phyloP scores from a whole-genome alignment of 2,329 filamentous ascomycete species.

The Geosmithia putterillii region DNA sequence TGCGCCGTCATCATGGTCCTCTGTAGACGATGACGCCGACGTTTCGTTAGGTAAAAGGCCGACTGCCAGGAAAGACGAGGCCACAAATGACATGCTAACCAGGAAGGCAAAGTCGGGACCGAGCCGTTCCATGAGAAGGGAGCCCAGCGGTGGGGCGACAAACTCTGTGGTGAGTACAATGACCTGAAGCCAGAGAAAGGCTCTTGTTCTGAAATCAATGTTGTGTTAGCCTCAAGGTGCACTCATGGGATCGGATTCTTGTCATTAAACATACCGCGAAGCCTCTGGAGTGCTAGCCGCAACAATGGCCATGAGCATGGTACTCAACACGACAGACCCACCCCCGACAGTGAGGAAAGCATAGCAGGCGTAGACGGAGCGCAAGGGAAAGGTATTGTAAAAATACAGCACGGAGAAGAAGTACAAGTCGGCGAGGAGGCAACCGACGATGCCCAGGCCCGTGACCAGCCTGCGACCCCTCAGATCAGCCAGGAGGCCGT shows the following conservation, averaged over 20 bases:
- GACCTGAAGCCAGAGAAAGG: neutral
- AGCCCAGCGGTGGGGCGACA: neutral
- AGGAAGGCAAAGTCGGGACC: neutral
- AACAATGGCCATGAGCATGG: neutral
- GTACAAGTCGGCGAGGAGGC: neutral
- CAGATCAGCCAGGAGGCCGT: neutral
- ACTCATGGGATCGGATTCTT: too few species aligned
- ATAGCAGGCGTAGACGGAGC: neutral
- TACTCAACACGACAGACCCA: neutral
- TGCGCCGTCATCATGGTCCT: too few species aligned
- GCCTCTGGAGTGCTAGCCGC: neutral
- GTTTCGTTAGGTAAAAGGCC: too few species aligned
- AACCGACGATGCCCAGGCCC: neutral
- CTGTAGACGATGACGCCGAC: too few species aligned
- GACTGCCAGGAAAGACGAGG: too few species aligned
- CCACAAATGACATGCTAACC: neutral
- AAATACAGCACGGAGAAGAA: neutral
- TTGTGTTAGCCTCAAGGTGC: neutral
- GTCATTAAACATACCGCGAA: neutral
- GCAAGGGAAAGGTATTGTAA: neutral
- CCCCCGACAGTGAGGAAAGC: neutral
- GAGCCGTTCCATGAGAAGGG: neutral
- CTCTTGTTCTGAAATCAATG: neutral
- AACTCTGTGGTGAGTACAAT: neutral
- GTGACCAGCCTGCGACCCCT: neutral